Conservation (phyloP, 257 asterid genomes). For the Plantago elongata region DNA sequence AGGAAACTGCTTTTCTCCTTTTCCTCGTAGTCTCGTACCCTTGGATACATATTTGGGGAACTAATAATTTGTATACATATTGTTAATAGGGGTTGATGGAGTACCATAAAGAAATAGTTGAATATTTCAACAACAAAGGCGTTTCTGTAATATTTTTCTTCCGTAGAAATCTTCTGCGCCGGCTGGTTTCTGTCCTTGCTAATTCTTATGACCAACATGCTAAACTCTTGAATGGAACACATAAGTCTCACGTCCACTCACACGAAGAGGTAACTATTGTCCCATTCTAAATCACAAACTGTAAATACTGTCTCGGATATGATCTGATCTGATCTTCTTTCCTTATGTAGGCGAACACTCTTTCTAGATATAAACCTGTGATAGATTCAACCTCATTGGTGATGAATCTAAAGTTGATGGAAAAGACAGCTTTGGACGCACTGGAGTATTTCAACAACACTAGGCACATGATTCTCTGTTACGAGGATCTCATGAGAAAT, state of each 20-base stretch:
- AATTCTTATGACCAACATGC: conserved; percentile 64
- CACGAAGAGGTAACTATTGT: conserved; percentile 33
- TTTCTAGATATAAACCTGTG: conserved; percentile 69
- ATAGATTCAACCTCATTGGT: conserved; percentile 52
- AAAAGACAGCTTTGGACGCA: conserved; percentile 43
- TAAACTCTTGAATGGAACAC: conserved; percentile 67
- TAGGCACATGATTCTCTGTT: conserved; percentile 65
- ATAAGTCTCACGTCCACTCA: conserved; percentile 79
- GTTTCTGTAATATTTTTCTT: conserved; percentile 61
- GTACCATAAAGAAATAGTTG: conserved; percentile 47
- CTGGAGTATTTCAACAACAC: conserved; percentile 61
- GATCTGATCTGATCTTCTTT: conserved; percentile 8
- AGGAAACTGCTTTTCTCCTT: background rate
- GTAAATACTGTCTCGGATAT: background rate
- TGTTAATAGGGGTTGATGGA: conserved; percentile 48
- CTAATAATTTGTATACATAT: background rate
- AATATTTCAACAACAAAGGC: conserved; percentile 50
- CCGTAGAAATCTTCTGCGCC: conserved; percentile 61
- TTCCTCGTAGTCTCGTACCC: background rate
- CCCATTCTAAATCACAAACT: background rate
- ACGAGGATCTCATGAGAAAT: conserved; percentile 79
- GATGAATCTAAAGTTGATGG: conserved; percentile 58
- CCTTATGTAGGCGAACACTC: conserved; percentile 60
- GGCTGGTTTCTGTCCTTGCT: conserved; percentile 65
- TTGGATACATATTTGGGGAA: background rate